Percentiles rank a stretch among this genome's conserved stretches.
phyloP scores from a whole-genome alignment of 2,329 filamentous ascomycete species.

The Graphiopsis chlorocephala region DNA sequence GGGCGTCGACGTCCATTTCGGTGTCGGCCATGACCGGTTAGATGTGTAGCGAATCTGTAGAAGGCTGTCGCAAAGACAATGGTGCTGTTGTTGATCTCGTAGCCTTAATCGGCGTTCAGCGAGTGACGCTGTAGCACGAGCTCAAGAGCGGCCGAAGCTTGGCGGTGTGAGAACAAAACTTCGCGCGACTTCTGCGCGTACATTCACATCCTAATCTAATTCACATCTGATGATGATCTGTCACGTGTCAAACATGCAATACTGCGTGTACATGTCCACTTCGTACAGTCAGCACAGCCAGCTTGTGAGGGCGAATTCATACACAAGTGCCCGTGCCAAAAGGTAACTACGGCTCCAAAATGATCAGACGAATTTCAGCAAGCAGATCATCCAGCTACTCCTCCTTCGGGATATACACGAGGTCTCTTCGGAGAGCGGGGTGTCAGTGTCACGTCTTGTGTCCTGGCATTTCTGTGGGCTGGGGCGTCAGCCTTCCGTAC shows the following conservation, averaged over 20 bases:
- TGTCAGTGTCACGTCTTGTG: constrained; percentile 31
- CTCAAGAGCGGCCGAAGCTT: background rate
- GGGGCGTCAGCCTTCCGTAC: constrained; percentile 20
- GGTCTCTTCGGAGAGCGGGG: constrained; percentile 32
- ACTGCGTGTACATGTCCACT: background rate
- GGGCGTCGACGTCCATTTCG: constrained; percentile 60
- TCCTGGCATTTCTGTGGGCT: constrained; percentile 29
- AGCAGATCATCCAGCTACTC: constrained; percentile 30
- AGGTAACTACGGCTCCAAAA: background rate
- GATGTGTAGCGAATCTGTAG: too few species aligned
- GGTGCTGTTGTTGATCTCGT: background rate
- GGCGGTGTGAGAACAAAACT: background rate
- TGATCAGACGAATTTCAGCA: constrained; percentile 18
- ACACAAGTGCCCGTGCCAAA: background rate
- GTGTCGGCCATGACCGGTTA: constrained; percentile 34
- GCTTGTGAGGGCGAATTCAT: background rate
- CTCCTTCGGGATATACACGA: constrained; percentile 25
- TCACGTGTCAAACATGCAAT: background rate
- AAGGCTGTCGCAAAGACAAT: background rate
- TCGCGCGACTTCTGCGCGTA: background rate
- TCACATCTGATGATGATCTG: background rate
- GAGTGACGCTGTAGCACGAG: constrained; percentile 2
- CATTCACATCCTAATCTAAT: background rate
- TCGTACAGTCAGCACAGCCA: background rate
- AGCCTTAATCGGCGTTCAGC: background rate